Evolutionary conservation across 78 protist species (phyloP).

Genomic region (Isochrysis galbana): DNA sequence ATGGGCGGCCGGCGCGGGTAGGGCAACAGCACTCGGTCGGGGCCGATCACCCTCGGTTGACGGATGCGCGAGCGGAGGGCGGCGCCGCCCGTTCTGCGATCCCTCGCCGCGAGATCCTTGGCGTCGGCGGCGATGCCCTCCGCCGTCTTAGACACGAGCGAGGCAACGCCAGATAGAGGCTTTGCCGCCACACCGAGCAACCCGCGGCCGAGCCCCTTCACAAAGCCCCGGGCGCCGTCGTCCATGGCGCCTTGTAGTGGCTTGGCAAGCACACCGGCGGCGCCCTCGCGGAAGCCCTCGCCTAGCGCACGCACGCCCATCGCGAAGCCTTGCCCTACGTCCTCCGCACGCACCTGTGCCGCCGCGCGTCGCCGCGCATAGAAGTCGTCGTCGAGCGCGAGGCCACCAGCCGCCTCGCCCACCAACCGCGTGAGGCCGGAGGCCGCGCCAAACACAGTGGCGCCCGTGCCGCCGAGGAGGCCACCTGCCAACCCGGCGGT

Average conservation of each 20-base stretch:
- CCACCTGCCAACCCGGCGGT: not conserved
- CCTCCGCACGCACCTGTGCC: not conserved
- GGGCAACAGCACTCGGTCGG: not conserved
- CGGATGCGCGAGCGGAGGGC: not conserved
- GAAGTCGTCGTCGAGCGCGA: not conserved
- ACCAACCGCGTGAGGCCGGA: not conserved
- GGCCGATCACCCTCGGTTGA: not conserved
- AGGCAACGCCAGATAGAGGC: constrained; percentile 4
- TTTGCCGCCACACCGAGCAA: not conserved
- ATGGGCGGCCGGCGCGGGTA: not conserved
- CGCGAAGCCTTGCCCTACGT: not conserved
- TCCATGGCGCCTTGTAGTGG: not conserved
- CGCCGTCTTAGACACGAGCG: not conserved
- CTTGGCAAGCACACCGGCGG: not conserved
- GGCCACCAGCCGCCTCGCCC: not conserved
- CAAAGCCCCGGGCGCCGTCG: not conserved
- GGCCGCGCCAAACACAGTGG: not conserved
- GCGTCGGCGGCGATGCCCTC: not conserved
- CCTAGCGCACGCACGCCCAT: constrained; percentile 5
- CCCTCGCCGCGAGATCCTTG: not conserved
- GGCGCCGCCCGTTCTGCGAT: not conserved
- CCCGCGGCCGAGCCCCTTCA: not conserved
- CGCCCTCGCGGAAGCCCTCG: not conserved
- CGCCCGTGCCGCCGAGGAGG: not conserved
- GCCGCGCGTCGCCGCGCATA: not conserved